Evolutionary conservation across 73 alveolate species (phyloP), one percentile per base, ranked within the genome.

Genomic region (Loxodes magnus): DNA sequence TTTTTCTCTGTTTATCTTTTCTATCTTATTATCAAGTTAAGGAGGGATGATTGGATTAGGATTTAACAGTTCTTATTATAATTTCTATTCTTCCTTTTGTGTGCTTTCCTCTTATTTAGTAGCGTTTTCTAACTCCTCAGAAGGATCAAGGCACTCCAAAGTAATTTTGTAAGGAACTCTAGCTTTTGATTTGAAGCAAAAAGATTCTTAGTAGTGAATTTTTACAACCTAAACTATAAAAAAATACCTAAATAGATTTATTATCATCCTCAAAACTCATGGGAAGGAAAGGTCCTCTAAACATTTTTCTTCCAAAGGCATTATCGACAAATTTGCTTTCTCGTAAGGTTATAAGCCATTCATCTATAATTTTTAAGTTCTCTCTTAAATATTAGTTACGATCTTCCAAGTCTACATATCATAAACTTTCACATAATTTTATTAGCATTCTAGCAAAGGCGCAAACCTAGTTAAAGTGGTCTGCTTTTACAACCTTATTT

Each of bases 81-180:
- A n/a, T 33, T 33, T 1, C 2, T 33, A n/a, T 16, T 0, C 1
- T 16, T n/a, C 20, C 14, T 33, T 33, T 33, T 33, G 14, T 33
- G 52, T 22, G 23, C 14, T 33, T 16, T 33, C 2, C 43, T 1
- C 14, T 9, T 33, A 33, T 33, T 33, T 33, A 1, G 14, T 33
- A n/a, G 43, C 43, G 2, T 1, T 33, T 33, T 33, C 10, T n/a
- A 1, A 37, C 10, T 46, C 65, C 51, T 64, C 77, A 35, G 20
- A 41, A 10, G 43, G 23, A 27, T 69, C 83, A 2, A 69, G 37
- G 4, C 76, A 61, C 28, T 68, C 82, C 14, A 68, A 35, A 3
- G 62, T 35, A 27, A 83, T 72, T 73, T 71, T 71, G 15, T 84
- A 78, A 1, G 95, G 95, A 23, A 79, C 95, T 57, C 95, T 71